Conservation (phyloP, 768 basidiomycete species). For the Hericium alpestre region DNA sequence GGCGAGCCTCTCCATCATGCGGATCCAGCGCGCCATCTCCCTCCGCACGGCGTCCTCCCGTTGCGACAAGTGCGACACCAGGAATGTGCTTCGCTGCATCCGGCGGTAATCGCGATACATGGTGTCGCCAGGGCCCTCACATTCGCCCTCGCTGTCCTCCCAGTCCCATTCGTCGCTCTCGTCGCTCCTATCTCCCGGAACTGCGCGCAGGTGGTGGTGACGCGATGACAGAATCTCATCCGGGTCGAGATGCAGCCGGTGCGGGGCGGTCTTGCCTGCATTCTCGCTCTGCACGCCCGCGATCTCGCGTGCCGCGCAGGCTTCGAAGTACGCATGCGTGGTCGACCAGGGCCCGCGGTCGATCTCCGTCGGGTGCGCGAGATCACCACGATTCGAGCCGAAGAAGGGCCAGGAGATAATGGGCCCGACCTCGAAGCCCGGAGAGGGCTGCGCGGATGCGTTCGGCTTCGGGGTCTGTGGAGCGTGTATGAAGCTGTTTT, state of each 20-base stretch:
- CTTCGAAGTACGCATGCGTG: conserved; percentile 46
- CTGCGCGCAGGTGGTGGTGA: conserved; percentile 56
- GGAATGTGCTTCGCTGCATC: conserved; percentile 70
- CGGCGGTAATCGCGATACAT: conserved; percentile 81
- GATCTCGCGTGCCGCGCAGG: conserved; percentile 66
- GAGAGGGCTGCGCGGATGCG: neutral
- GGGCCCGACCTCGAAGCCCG: conserved; percentile 56
- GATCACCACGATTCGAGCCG: conserved; percentile 70
- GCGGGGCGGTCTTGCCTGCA: conserved; percentile 67
- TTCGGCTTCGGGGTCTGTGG: neutral
- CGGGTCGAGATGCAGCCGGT: conserved; percentile 71
- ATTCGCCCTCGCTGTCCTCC: conserved; percentile 74
- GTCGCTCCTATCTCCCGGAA: conserved; percentile 66
- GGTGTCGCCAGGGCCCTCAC: conserved; percentile 53
- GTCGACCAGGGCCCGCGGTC: conserved; percentile 73
- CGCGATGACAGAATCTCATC: conserved; percentile 62
- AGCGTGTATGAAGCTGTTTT: neutral
- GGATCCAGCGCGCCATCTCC: conserved; percentile 67
- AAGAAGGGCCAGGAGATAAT: conserved; percentile 91
- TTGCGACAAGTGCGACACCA: conserved; percentile 57
- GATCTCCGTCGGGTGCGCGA: conserved; percentile 55
- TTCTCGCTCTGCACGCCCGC: conserved; percentile 64
- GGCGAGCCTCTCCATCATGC: conserved; percentile 51
- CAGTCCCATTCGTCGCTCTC: conserved; percentile 72
- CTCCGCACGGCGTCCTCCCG: conserved; percentile 52